Evolutionary conservation across 208 protist genomes (phyloP).

Genomic region (Trypanosoma rangeli): DNA sequence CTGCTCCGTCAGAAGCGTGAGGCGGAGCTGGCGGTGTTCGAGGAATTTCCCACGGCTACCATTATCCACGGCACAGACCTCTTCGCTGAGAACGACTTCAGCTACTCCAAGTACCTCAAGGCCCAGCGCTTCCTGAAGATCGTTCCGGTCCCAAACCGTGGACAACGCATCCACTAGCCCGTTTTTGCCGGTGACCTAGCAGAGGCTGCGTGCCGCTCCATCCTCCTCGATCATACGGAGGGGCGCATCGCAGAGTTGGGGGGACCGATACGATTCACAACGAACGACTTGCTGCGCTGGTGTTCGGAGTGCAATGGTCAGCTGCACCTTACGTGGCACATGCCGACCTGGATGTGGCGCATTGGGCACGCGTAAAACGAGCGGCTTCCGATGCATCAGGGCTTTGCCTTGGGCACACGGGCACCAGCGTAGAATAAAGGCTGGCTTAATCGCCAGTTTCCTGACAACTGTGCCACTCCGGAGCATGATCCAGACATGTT

Average conservation of each 20-base stretch:
- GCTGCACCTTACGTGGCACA: constrained; percentile 59
- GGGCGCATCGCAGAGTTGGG: constrained; percentile 91
- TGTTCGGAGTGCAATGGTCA: constrained; percentile 82
- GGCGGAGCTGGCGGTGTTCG: constrained; percentile 85
- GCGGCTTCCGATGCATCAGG: constrained; percentile 73
- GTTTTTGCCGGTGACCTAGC: constrained; percentile 89
- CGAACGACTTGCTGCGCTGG: constrained; percentile 87
- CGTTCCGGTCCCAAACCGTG: constrained; percentile 81
- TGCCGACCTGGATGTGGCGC: constrained; percentile 75
- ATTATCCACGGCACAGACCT: constrained; percentile 89
- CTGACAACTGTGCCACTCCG: constrained; percentile 87
- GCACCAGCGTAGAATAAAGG: constrained; percentile 84
- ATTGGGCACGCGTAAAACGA: constrained; percentile 76
- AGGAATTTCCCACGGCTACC: constrained; percentile 90
- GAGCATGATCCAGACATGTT: constrained; percentile 88
- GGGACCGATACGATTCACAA: constrained; percentile 88
- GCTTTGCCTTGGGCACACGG: constrained; percentile 66
- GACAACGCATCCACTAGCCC: constrained; percentile 87
- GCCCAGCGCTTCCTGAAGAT: constrained; percentile 86
- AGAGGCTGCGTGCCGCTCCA: constrained; percentile 78
- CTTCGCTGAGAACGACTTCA: constrained; percentile 87
- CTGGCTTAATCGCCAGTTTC: constrained; percentile 88
- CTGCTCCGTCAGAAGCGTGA: constrained; percentile 85
- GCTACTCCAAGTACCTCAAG: constrained; percentile 89
- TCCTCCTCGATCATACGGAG: constrained; percentile 88